A percentile compares a stretch with the other conserved stretches of the same genome.
phyloP scores from a whole-genome alignment of 768 basidiomycete species.

The Cystobasidium onofrii region DNA sequence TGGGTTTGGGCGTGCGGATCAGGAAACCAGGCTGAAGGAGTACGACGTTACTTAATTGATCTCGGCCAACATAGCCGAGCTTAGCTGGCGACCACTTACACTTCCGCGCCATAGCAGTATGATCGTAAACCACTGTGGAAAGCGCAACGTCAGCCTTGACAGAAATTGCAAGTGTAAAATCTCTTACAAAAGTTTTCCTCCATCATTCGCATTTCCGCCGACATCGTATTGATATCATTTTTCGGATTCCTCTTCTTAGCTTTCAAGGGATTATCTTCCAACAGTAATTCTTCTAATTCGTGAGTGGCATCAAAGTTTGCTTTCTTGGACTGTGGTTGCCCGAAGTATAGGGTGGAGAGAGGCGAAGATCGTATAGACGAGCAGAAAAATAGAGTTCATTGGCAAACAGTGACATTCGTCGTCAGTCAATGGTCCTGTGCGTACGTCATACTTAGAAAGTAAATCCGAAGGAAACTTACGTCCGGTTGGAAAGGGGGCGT shows the following conservation, averaged over 20 bases:
- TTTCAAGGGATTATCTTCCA: slow-evolving; percentile 95
- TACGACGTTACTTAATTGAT: too few species aligned
- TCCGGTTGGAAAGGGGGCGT: slow-evolving; percentile 85
- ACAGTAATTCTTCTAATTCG: slow-evolving; percentile 85
- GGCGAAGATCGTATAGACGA: too few species aligned
- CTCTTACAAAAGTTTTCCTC: slow-evolving; percentile 69
- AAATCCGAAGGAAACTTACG: slow-evolving; percentile 65
- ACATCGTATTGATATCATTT: slow-evolving; percentile 75
- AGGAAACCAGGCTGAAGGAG: slow-evolving; percentile 26
- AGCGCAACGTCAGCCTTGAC: background rate
- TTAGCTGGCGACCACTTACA: background rate
- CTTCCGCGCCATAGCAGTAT: slow-evolving; percentile 27
- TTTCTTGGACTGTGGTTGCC: slow-evolving; percentile 75
- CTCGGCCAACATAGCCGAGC: too few species aligned
- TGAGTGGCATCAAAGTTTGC: slow-evolving; percentile 99
- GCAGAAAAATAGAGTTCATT: too few species aligned
- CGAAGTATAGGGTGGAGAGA: too few species aligned
- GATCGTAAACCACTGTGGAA: background rate
- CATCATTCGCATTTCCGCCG: slow-evolving; percentile 91
- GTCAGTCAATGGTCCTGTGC: too few species aligned
- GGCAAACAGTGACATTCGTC: too few species aligned
- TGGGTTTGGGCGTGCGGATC: slow-evolving; percentile 22
- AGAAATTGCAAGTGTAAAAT: too few species aligned
- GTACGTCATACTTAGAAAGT: too few species aligned
- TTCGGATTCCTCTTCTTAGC: slow-evolving; percentile 84